Evolutionary conservation across 352 stramenopile species (phyloP).

Genomic region (Nothophytophthora sp.): DNA sequence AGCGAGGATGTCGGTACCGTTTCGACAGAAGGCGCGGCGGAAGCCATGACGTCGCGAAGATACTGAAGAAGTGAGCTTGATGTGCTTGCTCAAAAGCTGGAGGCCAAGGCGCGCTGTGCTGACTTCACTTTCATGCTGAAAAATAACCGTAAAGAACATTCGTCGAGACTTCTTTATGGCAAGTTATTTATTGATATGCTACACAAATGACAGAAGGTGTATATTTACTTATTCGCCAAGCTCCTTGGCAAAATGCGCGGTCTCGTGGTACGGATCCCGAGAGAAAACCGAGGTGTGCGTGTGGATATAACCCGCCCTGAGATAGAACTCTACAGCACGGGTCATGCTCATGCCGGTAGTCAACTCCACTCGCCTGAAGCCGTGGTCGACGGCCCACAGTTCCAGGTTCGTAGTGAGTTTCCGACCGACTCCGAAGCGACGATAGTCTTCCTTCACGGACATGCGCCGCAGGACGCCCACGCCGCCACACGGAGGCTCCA

Average conservation of each 20-base stretch:
- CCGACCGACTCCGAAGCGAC: slow-evolving; percentile 28
- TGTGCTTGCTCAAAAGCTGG: too few relatives aligned
- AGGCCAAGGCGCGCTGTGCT: too few relatives aligned
- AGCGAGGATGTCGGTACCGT: too few relatives aligned
- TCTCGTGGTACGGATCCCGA: slow-evolving; percentile 19
- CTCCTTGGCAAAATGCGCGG: slow-evolving; percentile 25
- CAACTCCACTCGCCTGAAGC: slow-evolving; percentile 25
- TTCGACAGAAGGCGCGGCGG: too few relatives aligned
- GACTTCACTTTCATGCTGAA: too few relatives aligned
- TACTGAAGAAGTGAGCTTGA: too few relatives aligned
- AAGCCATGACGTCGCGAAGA: too few relatives aligned
- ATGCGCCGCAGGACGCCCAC: slow-evolving; percentile 39
- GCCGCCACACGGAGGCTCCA: slow-evolving; percentile 25
- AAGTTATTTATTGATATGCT: too few relatives aligned
- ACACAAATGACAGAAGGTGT: background rate
- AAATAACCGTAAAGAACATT: background rate
- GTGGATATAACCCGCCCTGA: slow-evolving; percentile 25
- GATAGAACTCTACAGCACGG: slow-evolving; percentile 29
- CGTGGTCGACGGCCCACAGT: slow-evolving; percentile 21
- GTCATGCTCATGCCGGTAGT: slow-evolving; percentile 29
- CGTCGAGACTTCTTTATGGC: background rate
- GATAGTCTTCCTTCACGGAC: slow-evolving; percentile 30
- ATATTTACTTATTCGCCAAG: too few relatives aligned
- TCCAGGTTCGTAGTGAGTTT: slow-evolving; percentile 29
- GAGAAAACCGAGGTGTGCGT: slow-evolving; percentile 23